Evolutionary conservation across 306 rosid species (phyloP).

Genomic region (Cicer chorassanicum): DNA sequence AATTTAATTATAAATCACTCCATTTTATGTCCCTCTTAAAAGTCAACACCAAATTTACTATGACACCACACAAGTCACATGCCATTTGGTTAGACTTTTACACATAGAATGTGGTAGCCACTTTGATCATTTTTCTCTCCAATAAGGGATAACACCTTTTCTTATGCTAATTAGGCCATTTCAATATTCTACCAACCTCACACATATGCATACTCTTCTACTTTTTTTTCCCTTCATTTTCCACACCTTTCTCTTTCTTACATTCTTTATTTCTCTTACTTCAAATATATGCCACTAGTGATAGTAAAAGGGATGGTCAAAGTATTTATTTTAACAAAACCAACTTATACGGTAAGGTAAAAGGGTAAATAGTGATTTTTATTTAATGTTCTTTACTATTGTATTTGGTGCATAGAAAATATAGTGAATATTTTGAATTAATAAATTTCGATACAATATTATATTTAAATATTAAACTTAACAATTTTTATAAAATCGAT

Average conservation of each 20-base stretch:
- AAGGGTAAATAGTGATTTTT: too few species aligned
- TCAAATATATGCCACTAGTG: slow-evolving; percentile 18
- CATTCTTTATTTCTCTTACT: slow-evolving; percentile 7
- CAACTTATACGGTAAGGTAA: too few species aligned
- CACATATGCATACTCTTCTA: neutral
- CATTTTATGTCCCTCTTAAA: neutral
- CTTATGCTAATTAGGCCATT: slow-evolving; percentile 9
- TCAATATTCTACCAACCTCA: neutral
- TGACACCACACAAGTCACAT: slow-evolving; percentile 3
- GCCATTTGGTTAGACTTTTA: slow-evolving; percentile 15
- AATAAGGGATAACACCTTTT: neutral
- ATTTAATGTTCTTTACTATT: too few species aligned
- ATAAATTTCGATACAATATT: too few species aligned
- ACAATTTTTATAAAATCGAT: too few species aligned
- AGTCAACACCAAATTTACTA: slow-evolving; percentile 31
- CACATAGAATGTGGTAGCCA: neutral
- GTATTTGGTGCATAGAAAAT: too few species aligned
- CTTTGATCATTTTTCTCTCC: slow-evolving; percentile 16
- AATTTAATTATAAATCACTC: neutral
- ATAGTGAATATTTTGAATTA: too few species aligned
- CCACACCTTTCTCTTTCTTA: slow-evolving; percentile 23
- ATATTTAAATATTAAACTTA: too few species aligned
- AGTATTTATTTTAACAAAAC: too few species aligned
- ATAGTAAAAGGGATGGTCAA: neutral
- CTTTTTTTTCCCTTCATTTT: neutral